phyloP scores from a whole-genome alignment of 768 basidiomycete species.

The Lactarius pseudohatsudake region DNA sequence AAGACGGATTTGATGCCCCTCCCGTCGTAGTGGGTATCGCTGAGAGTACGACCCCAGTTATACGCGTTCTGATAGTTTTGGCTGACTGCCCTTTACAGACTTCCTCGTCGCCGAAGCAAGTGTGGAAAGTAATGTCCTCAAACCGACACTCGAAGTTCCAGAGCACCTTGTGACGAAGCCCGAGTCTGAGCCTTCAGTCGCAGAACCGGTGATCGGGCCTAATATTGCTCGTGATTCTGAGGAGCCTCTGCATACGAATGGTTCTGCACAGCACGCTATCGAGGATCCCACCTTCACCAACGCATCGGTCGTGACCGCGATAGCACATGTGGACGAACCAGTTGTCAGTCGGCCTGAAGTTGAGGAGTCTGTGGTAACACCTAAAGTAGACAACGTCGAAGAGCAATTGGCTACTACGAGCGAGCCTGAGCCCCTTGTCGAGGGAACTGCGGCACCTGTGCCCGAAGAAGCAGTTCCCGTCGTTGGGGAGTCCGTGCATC shows the following conservation, averaged over 20 bases:
- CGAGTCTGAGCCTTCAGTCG: background rate
- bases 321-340: background rate
- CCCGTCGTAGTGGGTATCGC: background rate
- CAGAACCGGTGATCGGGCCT: background rate
- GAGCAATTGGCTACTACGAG: background rate
- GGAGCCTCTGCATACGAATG: background rate
- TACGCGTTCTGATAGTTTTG: background rate
- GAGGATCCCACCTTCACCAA: background rate
- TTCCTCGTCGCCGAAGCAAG: background rate
- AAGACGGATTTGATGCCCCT: background rate
- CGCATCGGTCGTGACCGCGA: background rate
- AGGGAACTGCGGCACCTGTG: background rate
- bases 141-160: background rate
- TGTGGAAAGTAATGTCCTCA: background rate
- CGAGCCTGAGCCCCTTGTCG: slow-evolving; percentile 3
- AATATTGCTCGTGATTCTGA: background rate
- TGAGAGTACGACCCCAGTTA: slow-evolving; percentile 13
- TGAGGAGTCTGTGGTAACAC: background rate
- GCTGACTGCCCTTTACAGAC: slow-evolving; percentile 12
- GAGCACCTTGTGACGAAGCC: slow-evolving; percentile 1
- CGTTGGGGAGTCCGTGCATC: slow-evolving; percentile 3
- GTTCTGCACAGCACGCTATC: background rate
- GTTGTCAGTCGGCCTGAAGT: background rate
- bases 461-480: slow-evolving; percentile 1
- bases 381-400: background rate